Conservation (phyloP, 1,284 basidiomycete species). For the Pulveroboletus sp. region DNA sequence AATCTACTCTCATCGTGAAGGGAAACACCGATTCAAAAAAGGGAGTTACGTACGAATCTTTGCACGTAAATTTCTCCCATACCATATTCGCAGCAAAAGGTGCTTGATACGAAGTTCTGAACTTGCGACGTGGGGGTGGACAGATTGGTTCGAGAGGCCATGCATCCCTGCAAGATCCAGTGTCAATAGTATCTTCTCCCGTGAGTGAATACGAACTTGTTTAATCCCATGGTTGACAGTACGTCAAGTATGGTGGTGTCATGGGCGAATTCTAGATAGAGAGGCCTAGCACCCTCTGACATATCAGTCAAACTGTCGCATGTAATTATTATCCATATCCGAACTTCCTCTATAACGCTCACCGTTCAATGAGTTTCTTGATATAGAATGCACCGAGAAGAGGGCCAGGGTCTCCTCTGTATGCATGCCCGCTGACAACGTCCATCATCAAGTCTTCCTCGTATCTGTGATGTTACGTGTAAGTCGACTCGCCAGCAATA, state of each 20-base stretch:
- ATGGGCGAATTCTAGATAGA: slow-evolving; percentile 48
- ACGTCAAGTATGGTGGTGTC: slow-evolving; percentile 44
- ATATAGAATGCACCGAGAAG: slow-evolving; percentile 41
- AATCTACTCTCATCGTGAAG: slow-evolving; percentile 11
- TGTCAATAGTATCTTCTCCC: not conserved
- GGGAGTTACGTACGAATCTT: slow-evolving; percentile 28
- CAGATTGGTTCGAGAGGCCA: slow-evolving; percentile 31
- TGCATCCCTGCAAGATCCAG: slow-evolving; percentile 27
- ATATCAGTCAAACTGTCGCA: slow-evolving; percentile 30
- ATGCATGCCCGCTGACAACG: slow-evolving; percentile 37
- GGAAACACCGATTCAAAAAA: not conserved
- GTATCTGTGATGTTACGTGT: slow-evolving; percentile 24
- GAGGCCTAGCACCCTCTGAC: slow-evolving; percentile 26
- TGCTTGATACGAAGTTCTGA: slow-evolving; percentile 39
- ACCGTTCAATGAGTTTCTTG: slow-evolving; percentile 43
- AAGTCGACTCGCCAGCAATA: not conserved
- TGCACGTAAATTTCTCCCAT: slow-evolving; percentile 45
- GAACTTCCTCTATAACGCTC: not conserved
- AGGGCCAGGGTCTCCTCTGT: slow-evolving; percentile 34
- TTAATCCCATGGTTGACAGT: slow-evolving; percentile 42
- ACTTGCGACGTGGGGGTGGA: slow-evolving; percentile 33
- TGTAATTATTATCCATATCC: not conserved
- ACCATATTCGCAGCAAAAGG: slow-evolving; percentile 45
- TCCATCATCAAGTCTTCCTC: slow-evolving; percentile 43
- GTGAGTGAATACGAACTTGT: slow-evolving; percentile 27